Percentiles rank a stretch among this genome's conserved stretches.
Evolutionary conservation across 2,329 filamentous ascomycete species (phyloP).

Genomic region (Talaromyces sp.): DNA sequence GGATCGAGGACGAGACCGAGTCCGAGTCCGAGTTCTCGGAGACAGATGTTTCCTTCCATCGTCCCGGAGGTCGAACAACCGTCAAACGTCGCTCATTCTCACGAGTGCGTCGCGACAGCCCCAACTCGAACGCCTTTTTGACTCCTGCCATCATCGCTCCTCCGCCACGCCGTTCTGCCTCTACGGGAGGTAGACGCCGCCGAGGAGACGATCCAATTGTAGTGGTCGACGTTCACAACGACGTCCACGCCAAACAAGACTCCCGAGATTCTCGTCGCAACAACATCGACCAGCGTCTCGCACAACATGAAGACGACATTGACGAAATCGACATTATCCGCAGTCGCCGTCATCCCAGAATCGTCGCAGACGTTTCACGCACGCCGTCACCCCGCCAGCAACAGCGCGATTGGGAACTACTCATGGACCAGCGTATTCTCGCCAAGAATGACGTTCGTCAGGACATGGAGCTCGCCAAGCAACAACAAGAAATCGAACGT

Average conservation of each 20-base stretch:
- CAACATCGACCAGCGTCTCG: constrained; percentile 26
- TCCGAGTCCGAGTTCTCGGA: constrained; percentile 26
- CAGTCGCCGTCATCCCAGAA: constrained; percentile 26
- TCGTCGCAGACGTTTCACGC: constrained; percentile 18
- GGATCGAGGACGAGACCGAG: neutral
- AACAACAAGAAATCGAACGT: constrained; percentile 36
- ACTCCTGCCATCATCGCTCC: constrained; percentile 25
- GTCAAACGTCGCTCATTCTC: constrained; percentile 33
- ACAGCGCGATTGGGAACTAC: constrained; percentile 34
- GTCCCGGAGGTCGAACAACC: constrained; percentile 23
- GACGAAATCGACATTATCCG: constrained; percentile 20
- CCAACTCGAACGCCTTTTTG: constrained; percentile 26
- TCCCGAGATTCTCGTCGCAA: constrained; percentile 28
- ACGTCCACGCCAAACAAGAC: constrained; percentile 23
- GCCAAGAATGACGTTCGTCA: constrained; percentile 34
- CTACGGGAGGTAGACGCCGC: constrained; percentile 33
- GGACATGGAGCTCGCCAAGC: constrained; percentile 33
- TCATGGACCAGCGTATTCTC: constrained; percentile 34
- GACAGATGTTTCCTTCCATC: constrained; percentile 32
- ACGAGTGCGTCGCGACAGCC: constrained; percentile 28
- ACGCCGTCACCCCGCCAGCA: constrained; percentile 21
- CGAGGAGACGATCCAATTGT: constrained; percentile 28
- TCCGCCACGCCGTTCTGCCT: constrained; percentile 33
- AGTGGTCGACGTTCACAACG: constrained; percentile 36
- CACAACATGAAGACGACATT: constrained; percentile 18